Evolutionary conservation across 2,329 filamentous ascomycete genomes (phyloP).

Genomic region (Aaosphaeria pasadenensis): DNA sequence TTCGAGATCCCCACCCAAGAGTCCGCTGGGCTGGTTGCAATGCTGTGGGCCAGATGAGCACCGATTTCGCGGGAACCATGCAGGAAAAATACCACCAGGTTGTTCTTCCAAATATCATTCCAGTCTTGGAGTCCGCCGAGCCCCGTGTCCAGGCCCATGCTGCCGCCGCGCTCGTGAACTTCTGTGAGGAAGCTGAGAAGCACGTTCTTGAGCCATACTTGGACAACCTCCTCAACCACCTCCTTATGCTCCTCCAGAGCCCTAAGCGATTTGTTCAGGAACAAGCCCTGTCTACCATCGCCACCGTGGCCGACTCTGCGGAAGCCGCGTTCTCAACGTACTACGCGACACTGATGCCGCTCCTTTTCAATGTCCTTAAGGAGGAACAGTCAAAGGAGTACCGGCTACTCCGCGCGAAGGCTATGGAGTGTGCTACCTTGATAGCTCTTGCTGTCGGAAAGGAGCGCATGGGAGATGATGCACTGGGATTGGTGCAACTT

Average conservation of each 20-base stretch:
- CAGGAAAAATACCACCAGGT: constrained; percentile 90
- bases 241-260: constrained; percentile 85
- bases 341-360: constrained; percentile 93
- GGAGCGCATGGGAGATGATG: constrained; percentile 84
- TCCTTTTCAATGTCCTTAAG: constrained; percentile 84
- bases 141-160: constrained; percentile 95
- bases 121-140: constrained; percentile 84
- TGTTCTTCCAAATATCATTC: constrained; percentile 87
- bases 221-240: constrained; percentile 77
- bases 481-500: constrained; percentile 80
- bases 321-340: constrained; percentile 94
- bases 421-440: constrained; percentile 97
- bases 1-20: constrained; percentile 86
- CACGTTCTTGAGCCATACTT: constrained; percentile 88
- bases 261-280: constrained; percentile 96
- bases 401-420: constrained; percentile 86
- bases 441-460: constrained; percentile 95
- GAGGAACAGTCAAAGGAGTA: constrained; percentile 93
- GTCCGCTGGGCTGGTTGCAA: constrained; percentile 98
- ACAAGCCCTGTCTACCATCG: constrained; percentile 95
- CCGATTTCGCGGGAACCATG: constrained; percentile 97
- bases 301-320: constrained; percentile 97
- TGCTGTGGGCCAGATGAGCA: constrained; percentile 99
- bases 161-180: constrained; percentile 96
- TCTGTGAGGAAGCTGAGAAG: constrained; percentile 97